A percentile compares a stretch with the other conserved stretches of the same genome.
Evolutionary conservation across 2,329 filamentous ascomycete species (phyloP).

Genomic region (Thelonectria olida): DNA sequence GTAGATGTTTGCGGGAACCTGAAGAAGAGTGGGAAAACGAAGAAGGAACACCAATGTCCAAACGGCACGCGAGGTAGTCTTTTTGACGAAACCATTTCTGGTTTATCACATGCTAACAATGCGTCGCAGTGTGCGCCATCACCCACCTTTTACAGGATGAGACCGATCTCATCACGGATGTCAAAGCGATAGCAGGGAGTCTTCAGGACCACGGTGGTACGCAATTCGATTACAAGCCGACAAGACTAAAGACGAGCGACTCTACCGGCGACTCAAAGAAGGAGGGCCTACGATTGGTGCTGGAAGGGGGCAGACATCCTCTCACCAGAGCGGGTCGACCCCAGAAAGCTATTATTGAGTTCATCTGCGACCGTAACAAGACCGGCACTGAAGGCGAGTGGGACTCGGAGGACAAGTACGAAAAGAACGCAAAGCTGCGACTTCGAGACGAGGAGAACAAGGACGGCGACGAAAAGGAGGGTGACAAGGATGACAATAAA

Average conservation of each 20-base stretch:
- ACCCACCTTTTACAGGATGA: conserved; percentile 64
- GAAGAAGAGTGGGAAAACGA: conserved; percentile 65
- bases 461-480: conserved; percentile 40
- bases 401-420: conserved; percentile 64
- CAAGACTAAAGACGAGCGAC: conserved; percentile 71
- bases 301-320: conserved; percentile 68
- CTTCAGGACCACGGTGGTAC: conserved; percentile 67
- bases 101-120: conserved; percentile 15
- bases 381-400: conserved; percentile 79
- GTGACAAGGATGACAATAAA: conserved; percentile 48
- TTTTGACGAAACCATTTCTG: not conserved
- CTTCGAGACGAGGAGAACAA: conserved; percentile 43
- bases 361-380: conserved; percentile 78
- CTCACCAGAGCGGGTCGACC: conserved; percentile 59
- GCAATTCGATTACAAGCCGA: conserved; percentile 71
- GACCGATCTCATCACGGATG: conserved; percentile 59
- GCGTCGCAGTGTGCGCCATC: conserved; percentile 78
- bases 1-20: conserved; percentile 79
- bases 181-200: conserved; percentile 80
- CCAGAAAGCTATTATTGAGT: conserved; percentile 84
- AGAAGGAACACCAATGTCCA: conserved; percentile 70
- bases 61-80: conserved; percentile 72
- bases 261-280: conserved; percentile 71
- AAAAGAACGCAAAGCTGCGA: conserved; percentile 38
- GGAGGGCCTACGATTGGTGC: conserved; percentile 76